phyloP scores from a whole-genome alignment of 2,329 filamentous ascomycete genomes.

The Talaromyces atroroseus region DNA sequence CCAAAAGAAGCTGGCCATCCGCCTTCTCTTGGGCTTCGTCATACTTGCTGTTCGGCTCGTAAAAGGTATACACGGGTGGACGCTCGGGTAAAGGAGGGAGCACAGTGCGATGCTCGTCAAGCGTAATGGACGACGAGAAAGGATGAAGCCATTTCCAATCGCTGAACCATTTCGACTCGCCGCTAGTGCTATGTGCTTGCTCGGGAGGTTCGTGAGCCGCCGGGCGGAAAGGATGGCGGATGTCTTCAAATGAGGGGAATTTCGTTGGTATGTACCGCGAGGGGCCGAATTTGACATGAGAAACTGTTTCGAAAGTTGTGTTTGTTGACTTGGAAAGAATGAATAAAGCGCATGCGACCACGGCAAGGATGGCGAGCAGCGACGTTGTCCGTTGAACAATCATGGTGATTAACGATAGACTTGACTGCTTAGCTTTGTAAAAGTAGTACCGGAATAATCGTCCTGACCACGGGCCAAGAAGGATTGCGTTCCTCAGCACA shows the following conservation, averaged over 20 bases:
- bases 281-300: constrained; percentile 19
- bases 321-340: constrained; percentile 41
- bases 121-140: constrained; percentile 72
- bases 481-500: neutral
- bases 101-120: constrained; percentile 77
- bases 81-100: constrained; percentile 69
- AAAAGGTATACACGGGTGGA: constrained; percentile 83
- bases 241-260: constrained; percentile 48
- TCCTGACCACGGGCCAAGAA: neutral
- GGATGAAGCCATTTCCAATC: constrained; percentile 88
- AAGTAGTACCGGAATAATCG: constrained; percentile 1
- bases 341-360: constrained; percentile 39
- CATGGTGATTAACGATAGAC: constrained; percentile 21
- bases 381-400: constrained; percentile 37
- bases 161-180: constrained; percentile 76
- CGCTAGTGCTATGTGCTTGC: constrained; percentile 72
- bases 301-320: constrained; percentile 18
- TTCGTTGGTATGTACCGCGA: constrained; percentile 33
- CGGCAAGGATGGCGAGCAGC: constrained; percentile 38
- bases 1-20: constrained; percentile 71
- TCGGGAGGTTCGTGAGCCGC: constrained; percentile 66
- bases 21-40: constrained; percentile 61
- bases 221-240: constrained; percentile 57
- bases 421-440: neutral
- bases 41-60: constrained; percentile 63